phyloP scores from a whole-genome alignment of 1,284 basidiomycete genomes.

The Malassezia brasiliensis region DNA sequence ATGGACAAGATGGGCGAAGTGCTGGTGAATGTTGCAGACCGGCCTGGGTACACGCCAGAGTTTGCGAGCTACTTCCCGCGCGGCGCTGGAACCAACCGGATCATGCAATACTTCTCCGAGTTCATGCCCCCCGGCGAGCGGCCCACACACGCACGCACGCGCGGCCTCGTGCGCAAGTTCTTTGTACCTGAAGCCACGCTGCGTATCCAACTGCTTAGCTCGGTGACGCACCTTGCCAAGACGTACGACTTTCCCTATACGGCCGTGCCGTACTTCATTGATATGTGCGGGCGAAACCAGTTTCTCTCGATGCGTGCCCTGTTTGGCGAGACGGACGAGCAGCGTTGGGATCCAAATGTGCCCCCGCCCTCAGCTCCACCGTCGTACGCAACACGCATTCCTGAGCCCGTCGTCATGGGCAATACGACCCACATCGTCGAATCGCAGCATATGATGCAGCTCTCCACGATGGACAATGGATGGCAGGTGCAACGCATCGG shows the following conservation, averaged over 20 bases:
- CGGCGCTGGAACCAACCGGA: not conserved
- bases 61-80: not conserved
- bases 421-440: slow-evolving; percentile 19
- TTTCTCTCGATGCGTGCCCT: slow-evolving; percentile 3
- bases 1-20: not conserved
- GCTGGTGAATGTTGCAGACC: not conserved
- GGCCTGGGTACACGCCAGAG: not conserved
- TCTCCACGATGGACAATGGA: slow-evolving; percentile 15
- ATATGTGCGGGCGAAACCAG: slow-evolving; percentile 4
- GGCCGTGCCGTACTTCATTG: slow-evolving; percentile 11
- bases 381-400: not conserved
- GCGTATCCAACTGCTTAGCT: slow-evolving; percentile 8
- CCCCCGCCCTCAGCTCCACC: slow-evolving; percentile 7
- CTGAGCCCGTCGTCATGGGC: not conserved
- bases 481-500: slow-evolving; percentile 19
- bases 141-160: not conserved
- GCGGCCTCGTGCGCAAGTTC: slow-evolving; percentile 1
- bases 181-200: slow-evolving; percentile 8
- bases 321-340: slow-evolving; percentile 9
- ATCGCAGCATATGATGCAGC: slow-evolving; percentile 10
- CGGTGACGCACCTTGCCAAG: not conserved
- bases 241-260: slow-evolving; percentile 5
- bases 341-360: not conserved
- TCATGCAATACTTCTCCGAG: slow-evolving; percentile 1
- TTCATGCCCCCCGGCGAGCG: not conserved